Evolutionary conservation across 140 eudicot genomes (phyloP), one percentile per base, ranked within the genome.

Genomic region (Bidens hawaiensis): DNA sequence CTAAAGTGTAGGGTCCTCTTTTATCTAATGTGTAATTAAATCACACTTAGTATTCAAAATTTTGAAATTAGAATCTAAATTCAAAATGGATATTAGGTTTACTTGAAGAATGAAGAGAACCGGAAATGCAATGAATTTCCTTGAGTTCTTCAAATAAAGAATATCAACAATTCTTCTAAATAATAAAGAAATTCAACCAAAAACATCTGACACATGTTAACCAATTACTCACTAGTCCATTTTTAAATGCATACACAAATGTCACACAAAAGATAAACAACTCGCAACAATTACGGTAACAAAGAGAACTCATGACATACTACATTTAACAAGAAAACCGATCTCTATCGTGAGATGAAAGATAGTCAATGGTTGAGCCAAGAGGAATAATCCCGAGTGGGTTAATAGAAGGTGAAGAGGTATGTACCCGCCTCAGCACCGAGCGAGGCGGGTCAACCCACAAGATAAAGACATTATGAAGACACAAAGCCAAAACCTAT

Each of bases 381-480:
- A 67, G 68, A 1, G 97, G 95, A 34, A 89, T 71, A 53, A 85
- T 80, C 31, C 97, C 95, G 25, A 64, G 80, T 0, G 97, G 97
- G 24, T 89, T 89, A 34, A 85, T 85, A n/a, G n/a, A n/a, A n/a
- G n/a, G n/a, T n/a, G n/a, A n/a, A n/a, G n/a, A n/a, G n/a, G n/a
- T n/a, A n/a, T n/a, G n/a, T n/a, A n/a, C n/a, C n/a, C n/a, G n/a
- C n/a, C n/a, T n/a, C n/a, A n/a, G n/a, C n/a, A n/a, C n/a, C n/a
- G n/a, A n/a, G n/a, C n/a, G n/a, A n/a, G n/a, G n/a, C n/a, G n/a
- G n/a, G n/a, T n/a, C n/a, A n/a, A n/a, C n/a, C n/a, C n/a, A n/a
- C n/a, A n/a, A n/a, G n/a, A n/a, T n/a, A n/a, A n/a, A n/a, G n/a
- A n/a, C n/a, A n/a, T n/a, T n/a, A n/a, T n/a, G n/a, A n/a, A n/a